Conservation (phyloP, 1,284 basidiomycete genomes). For the Ceratobasidium sp. region DNA sequence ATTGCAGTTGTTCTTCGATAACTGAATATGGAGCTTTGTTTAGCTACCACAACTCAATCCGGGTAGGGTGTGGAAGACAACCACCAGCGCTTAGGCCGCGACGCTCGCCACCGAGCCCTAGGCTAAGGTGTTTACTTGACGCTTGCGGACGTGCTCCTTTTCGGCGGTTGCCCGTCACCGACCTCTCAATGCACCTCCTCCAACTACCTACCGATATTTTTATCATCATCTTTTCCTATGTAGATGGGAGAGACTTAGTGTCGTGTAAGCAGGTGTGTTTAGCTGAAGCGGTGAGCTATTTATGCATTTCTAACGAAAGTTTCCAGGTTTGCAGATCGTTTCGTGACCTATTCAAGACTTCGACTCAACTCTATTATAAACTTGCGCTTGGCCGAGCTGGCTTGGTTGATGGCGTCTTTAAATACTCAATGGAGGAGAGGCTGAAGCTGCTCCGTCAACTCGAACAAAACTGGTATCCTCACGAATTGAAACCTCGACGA, state of each 20-base stretch:
- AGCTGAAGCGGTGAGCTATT: not conserved
- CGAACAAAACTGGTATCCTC: slow-evolving; percentile 16
- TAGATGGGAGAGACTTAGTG: not conserved
- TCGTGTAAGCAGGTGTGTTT: slow-evolving; percentile 15
- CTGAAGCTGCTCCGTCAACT: slow-evolving; percentile 8
- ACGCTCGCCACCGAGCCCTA: not conserved
- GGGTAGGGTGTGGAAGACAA: not conserved
- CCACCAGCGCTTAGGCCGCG: slow-evolving; percentile 5
- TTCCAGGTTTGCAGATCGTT: slow-evolving; percentile 25
- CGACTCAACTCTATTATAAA: slow-evolving; percentile 17
- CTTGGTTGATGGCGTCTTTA: slow-evolving; percentile 6
- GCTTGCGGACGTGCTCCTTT: not conserved
- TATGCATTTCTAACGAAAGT: not conserved
- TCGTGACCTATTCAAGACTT: slow-evolving; percentile 15
- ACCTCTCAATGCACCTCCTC: slow-evolving; percentile 18
- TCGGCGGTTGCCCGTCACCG: not conserved
- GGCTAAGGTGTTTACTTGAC: not conserved
- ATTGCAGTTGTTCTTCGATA: not conserved
- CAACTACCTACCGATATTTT: slow-evolving; percentile 30
- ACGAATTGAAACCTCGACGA: slow-evolving; percentile 9
- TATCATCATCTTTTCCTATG: slow-evolving; percentile 25
- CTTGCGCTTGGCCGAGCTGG: slow-evolving; percentile 24
- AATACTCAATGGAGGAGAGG: slow-evolving; percentile 1
- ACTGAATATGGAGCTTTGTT: no score
- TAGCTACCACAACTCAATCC: no score